phyloP scores from a whole-genome alignment of 2,329 filamentous ascomycete species.

The Pseudogymnoascus pannorum region DNA sequence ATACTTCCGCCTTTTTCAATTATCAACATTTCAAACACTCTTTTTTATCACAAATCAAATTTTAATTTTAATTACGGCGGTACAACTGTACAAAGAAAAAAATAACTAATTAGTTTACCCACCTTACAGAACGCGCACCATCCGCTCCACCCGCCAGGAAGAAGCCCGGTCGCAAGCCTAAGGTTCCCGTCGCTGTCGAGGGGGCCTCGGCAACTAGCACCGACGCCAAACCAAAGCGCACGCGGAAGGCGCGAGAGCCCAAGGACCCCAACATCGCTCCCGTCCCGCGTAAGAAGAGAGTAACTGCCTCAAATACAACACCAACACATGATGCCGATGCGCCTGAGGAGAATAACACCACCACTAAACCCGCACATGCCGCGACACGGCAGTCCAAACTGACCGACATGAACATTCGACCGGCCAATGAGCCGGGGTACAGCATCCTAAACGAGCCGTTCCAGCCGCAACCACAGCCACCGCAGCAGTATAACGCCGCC shows the following conservation, averaged over 20 bases:
- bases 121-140: background rate
- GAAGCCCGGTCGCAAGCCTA: conserved; percentile 60
- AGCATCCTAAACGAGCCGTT: conserved; percentile 1
- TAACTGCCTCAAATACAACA: conserved; percentile 24
- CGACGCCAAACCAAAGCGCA: conserved; percentile 36
- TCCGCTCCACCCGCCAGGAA: conserved; percentile 34
- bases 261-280: conserved; percentile 52
- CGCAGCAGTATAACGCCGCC: background rate
- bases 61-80: no score
- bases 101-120: background rate
- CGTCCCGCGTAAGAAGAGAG: conserved; percentile 48
- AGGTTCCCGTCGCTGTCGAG: conserved; percentile 39
- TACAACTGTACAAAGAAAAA: background rate
- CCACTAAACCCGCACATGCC: conserved; percentile 25
- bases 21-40: background rate
- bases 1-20: background rate
- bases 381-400: conserved; percentile 31
- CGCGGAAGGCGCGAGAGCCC: conserved; percentile 48
- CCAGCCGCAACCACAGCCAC: background rate
- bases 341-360: conserved; percentile 17
- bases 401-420: conserved; percentile 31
- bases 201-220: conserved; percentile 35
- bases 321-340: conserved; percentile 30
- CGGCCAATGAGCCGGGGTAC: conserved; percentile 13
- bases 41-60: background rate